These are phyloP conservation scores for Liriodendron chinense DNA, from an alignment of 164 flowering plant species.

Conservation along the genomic window DNA sequence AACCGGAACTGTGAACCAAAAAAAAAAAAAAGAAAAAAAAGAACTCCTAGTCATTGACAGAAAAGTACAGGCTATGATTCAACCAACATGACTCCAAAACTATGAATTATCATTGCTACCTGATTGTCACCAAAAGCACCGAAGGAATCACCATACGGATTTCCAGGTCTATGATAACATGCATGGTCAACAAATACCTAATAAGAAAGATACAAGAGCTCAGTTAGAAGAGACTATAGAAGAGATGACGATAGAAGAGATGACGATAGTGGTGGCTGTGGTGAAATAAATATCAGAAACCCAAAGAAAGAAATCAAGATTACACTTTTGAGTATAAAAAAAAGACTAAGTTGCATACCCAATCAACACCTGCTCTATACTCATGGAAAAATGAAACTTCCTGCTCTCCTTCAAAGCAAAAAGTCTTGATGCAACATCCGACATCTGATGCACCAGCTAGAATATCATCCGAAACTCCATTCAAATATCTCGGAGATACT, in stretches of 20 bases:
- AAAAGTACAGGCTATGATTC: not conserved
- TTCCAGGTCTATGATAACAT: constrained; percentile 87
- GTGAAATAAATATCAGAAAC: not conserved
- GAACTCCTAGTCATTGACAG: not conserved
- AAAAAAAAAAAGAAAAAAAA: too few relatives aligned
- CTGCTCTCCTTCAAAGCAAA: constrained; percentile 75
- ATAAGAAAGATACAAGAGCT: constrained; percentile 1
- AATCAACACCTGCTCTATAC: constrained; percentile 86
- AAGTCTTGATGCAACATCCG: constrained; percentile 39
- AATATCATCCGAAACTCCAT: constrained; percentile 53
- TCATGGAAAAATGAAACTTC: constrained; percentile 84
- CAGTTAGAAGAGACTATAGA: not conserved
- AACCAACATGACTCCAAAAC: not conserved
- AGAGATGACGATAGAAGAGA: not conserved
- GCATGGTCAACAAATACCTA: constrained; percentile 95
- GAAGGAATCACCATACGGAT: constrained; percentile 77
- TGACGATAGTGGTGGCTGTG: not conserved
- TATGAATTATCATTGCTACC: constrained; percentile 36
- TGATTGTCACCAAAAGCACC: constrained; percentile 98
- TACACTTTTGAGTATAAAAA: not conserved
- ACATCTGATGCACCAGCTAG: constrained; percentile 49
- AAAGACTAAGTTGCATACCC: constrained; percentile 48
- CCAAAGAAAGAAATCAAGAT: not conserved
- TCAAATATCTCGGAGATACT: constrained; percentile 74
- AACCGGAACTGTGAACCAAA: constrained; percentile 71